Evolutionary conservation across 2,329 filamentous ascomycete genomes (phyloP).

Genomic region (Raffaelea ambrosiae): DNA sequence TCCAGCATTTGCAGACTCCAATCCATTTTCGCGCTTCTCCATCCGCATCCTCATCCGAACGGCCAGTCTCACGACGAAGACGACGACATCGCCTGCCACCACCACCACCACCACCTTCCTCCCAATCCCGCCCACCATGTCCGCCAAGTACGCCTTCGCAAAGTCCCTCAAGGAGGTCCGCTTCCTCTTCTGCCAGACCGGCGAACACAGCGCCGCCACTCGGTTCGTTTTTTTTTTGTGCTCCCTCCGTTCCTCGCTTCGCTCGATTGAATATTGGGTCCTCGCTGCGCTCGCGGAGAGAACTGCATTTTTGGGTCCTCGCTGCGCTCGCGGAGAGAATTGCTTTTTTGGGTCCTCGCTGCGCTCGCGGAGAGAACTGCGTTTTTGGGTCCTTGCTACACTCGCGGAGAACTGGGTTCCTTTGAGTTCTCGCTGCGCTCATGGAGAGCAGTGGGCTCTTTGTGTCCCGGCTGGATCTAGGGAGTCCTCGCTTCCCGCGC

Average conservation of each 20-base stretch:
- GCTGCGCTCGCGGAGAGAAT: background rate
- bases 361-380: no score
- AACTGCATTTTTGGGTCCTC: background rate
- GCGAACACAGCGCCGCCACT: constrained; percentile 78
- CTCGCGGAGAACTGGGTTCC: no score
- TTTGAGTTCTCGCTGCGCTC: no score
- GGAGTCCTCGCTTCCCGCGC: no score
- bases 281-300: background rate
- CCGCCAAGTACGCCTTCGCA: constrained; percentile 84
- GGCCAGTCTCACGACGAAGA: background rate
- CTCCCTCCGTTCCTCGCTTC: no score
- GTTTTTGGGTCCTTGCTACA: no score
- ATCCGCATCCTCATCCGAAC: background rate
- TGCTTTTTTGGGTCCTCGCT: no score
- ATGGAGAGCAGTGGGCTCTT: no score
- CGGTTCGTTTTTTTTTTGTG: constrained; percentile 52
- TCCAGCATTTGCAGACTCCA: background rate
- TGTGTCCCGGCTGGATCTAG: no score
- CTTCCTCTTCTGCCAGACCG: constrained; percentile 95
- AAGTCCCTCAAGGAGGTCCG: constrained; percentile 88
- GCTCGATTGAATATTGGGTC: background rate
- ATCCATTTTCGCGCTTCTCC: no score
- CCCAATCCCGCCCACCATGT: constrained; percentile 50
- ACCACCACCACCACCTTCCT: background rate
- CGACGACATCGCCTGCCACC: background rate